These are phyloP conservation scores for Blumeria hordei DNA, from an alignment of 2,329 filamentous ascomycete species.

Conservation along the genomic window DNA sequence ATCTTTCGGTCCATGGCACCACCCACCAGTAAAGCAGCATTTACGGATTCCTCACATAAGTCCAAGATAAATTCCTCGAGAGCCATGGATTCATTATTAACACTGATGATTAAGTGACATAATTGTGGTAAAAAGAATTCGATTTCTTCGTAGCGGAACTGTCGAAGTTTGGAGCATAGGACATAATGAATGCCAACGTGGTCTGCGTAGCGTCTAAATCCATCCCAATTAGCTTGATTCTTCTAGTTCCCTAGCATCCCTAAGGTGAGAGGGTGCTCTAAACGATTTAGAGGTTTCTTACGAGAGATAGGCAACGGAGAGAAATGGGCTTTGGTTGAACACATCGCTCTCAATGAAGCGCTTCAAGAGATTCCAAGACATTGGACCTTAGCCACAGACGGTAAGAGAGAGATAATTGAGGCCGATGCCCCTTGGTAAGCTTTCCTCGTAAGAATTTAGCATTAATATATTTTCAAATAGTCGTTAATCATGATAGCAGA, in stretches of 20 bases:
- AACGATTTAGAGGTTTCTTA: constrained; percentile 18
- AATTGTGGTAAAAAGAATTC: constrained; percentile 79
- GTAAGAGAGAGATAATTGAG: background rate
- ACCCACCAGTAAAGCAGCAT: constrained; percentile 55
- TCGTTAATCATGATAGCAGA: no score
- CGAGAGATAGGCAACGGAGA: constrained; percentile 74
- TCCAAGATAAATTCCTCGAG: constrained; percentile 72
- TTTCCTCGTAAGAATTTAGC: no score
- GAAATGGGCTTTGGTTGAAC: constrained; percentile 76
- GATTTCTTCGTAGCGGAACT: constrained; percentile 76
- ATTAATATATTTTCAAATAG: no score
- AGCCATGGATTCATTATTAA: constrained; percentile 81
- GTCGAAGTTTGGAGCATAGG: constrained; percentile 67
- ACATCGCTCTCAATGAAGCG: constrained; percentile 84
- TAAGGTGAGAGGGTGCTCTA: background rate
- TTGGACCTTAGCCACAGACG: constrained; percentile 13
- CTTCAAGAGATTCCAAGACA: constrained; percentile 73
- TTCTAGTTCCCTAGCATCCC: no score
- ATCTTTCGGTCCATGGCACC: constrained; percentile 5
- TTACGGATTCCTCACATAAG: constrained; percentile 69
- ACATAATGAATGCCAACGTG: constrained; percentile 81
- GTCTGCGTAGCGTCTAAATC: constrained; percentile 54
- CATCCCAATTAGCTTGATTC: no score
- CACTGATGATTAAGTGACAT: constrained; percentile 69
- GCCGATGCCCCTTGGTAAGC: background rate